Evolutionary conservation across 306 rosid species (phyloP), one percentile per base, ranked within the genome.

Genomic region (Quercus alba): DNA sequence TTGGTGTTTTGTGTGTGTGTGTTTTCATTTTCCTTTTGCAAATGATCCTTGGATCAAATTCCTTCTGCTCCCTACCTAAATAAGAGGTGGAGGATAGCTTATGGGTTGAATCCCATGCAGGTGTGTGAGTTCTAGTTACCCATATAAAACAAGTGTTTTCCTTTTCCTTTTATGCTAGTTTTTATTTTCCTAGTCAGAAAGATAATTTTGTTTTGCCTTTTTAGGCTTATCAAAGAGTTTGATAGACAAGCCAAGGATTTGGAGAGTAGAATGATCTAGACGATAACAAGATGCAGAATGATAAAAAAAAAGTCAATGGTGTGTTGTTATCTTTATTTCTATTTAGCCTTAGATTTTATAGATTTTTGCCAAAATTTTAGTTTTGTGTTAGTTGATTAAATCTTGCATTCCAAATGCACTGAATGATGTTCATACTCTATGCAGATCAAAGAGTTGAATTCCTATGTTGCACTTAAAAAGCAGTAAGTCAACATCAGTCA

Each of bases 361-460:
- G 7, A 46, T n/a, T 5, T 75, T 78, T 57, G 5, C 55, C 30
- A 31, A 56, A 78, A 21, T 56, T 62, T 70, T 74, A 17, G 7
- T 19, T 63, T 31, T 26, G 51, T 56, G 21, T 69, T 44, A 2
- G 2, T 56, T 15, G 49, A 69, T 57, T 62, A 62, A 64, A 9
- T 13, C 18, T 18, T 58, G 56, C 31, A n/a, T 77, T 58, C 28
- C 68, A 71, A 73, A 8, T 12, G 49, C 51, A 28, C 80, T 85
- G 61, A 87, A 25, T 72, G 76, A 56, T 80, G 70, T 81, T n/a
- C 64, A 26, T 76, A 59, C 81, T 70, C 55, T 33, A 18, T 87
- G 94, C 97, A 95, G 99, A 87, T 95, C 87, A 95, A 95, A 84
- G 99, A 91, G 90, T 83, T 95, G 83, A 95, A 95, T 77, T 91